These are phyloP conservation scores for Penicillium crystallinum DNA, from an alignment of 495 filamentous ascomycete species.

Conservation along the genomic window DNA sequence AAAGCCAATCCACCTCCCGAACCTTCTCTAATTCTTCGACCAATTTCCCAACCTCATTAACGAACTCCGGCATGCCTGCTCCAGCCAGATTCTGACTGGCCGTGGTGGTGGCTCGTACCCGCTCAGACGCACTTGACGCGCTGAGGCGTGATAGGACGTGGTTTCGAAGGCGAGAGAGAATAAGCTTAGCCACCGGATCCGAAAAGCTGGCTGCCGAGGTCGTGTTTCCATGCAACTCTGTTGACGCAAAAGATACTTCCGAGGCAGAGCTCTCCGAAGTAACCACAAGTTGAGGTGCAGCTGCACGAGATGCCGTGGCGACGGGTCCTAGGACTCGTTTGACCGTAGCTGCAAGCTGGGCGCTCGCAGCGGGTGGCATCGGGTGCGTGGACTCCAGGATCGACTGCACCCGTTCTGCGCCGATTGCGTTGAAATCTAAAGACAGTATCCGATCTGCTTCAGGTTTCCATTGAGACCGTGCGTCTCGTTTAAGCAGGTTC, in stretches of 20 bases:
- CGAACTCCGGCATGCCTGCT: conserved; percentile 82
- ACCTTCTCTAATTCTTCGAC: conserved; percentile 74
- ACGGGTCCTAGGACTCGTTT: conserved; percentile 51
- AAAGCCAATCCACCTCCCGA: conserved; percentile 70
- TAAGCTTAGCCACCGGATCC: conserved; percentile 76
- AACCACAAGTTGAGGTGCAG: conserved; percentile 32
- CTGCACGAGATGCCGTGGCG: conserved; percentile 33
- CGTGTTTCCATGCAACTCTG: conserved; percentile 7
- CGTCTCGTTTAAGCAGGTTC: conserved; percentile 90
- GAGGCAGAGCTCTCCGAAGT: conserved; percentile 11
- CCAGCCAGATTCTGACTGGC: conserved; percentile 78
- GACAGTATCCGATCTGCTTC: conserved; percentile 74
- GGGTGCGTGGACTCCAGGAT: conserved; percentile 74
- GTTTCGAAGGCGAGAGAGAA: conserved; percentile 66
- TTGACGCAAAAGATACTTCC: conserved; percentile 1
- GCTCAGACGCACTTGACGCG: conserved; percentile 71
- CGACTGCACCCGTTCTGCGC: conserved; percentile 61
- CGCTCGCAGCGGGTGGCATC: conserved; percentile 58
- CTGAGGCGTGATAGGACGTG: conserved; percentile 75
- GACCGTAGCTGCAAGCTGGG: conserved; percentile 43
- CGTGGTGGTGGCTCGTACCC: conserved; percentile 71
- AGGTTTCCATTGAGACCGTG: conserved; percentile 80
- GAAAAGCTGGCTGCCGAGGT: conserved; percentile 40
- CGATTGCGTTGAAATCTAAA: conserved; percentile 50
- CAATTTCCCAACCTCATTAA: conserved; percentile 73